Conservation (phyloP, 768 basidiomycete genomes). For the Collybia sp. region DNA sequence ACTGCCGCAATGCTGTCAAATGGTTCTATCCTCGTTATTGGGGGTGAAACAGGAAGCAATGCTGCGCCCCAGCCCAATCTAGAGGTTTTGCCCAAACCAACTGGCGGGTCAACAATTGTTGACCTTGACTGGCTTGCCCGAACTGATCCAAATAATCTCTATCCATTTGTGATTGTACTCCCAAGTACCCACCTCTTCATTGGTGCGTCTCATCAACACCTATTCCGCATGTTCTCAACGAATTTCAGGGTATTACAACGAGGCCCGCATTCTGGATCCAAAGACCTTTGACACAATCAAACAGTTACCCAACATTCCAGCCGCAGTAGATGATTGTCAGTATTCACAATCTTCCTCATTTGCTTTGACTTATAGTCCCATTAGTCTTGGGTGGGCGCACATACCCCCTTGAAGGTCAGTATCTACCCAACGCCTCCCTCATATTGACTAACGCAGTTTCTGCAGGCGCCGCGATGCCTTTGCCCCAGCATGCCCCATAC, state of each 20-base stretch:
- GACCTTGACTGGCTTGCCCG: constrained; percentile 62
- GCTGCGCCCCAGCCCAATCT: constrained; percentile 61
- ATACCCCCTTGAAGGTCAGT: constrained; percentile 64
- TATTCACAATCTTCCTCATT: neutral
- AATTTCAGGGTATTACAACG: constrained; percentile 66
- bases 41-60: constrained; percentile 73
- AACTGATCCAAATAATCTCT: constrained; percentile 78
- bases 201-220: constrained; percentile 28
- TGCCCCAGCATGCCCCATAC: constrained; percentile 72
- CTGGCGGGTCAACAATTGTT: constrained; percentile 56
- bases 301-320: constrained; percentile 69
- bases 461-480: constrained; percentile 51
- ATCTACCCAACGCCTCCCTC: neutral
- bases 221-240: neutral
- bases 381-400: constrained; percentile 65
- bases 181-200: constrained; percentile 69
- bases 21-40: constrained; percentile 68
- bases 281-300: constrained; percentile 56
- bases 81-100: constrained; percentile 65
- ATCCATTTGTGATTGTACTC: constrained; percentile 71
- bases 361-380: neutral
- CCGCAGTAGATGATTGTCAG: constrained; percentile 62
- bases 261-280: constrained; percentile 72
- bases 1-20: constrained; percentile 66
- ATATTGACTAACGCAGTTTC: neutral